These are phyloP conservation scores for Achaetomium macrosporum DNA, from an alignment of 2,329 filamentous ascomycete species.

Conservation along the genomic window DNA sequence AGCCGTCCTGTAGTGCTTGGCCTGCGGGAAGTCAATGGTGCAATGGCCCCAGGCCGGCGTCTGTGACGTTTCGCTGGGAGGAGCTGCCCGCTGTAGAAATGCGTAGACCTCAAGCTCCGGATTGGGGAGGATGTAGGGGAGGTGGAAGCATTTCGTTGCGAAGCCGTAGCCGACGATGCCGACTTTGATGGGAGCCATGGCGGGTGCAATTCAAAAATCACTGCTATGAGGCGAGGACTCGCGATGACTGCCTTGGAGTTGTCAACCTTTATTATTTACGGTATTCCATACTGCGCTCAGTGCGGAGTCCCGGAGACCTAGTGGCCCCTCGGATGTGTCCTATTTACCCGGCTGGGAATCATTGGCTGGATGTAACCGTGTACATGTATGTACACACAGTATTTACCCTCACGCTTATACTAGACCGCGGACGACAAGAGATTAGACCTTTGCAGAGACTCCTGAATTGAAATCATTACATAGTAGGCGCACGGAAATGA, in stretches of 20 bases:
- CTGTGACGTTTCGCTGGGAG: conserved; percentile 21
- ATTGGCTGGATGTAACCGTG: neutral
- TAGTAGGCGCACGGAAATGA: too few species aligned
- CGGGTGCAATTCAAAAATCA: too few species aligned
- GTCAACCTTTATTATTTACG: too few species aligned
- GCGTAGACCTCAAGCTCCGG: conserved; percentile 41
- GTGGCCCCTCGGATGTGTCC: neutral
- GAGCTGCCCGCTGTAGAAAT: conserved; percentile 41
- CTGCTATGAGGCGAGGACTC: too few species aligned
- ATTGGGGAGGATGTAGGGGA: conserved; percentile 45
- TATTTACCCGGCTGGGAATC: neutral
- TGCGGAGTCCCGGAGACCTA: neutral
- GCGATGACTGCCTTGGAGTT: neutral
- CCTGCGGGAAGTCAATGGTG: conserved; percentile 41
- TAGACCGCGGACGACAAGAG: too few species aligned
- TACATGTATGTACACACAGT: too few species aligned
- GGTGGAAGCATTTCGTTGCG: conserved; percentile 43
- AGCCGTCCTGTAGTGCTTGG: conserved; percentile 51
- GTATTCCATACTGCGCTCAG: too few species aligned
- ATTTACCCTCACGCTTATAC: too few species aligned
- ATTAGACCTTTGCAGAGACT: too few species aligned
- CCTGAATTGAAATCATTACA: too few species aligned
- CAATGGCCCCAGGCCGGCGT: conserved; percentile 35
- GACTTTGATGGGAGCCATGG: conserved; percentile 35
- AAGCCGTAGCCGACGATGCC: conserved; percentile 47